Evolutionary conservation across 306 rosid species (phyloP).

Genomic region (Potentilla sterilis): DNA sequence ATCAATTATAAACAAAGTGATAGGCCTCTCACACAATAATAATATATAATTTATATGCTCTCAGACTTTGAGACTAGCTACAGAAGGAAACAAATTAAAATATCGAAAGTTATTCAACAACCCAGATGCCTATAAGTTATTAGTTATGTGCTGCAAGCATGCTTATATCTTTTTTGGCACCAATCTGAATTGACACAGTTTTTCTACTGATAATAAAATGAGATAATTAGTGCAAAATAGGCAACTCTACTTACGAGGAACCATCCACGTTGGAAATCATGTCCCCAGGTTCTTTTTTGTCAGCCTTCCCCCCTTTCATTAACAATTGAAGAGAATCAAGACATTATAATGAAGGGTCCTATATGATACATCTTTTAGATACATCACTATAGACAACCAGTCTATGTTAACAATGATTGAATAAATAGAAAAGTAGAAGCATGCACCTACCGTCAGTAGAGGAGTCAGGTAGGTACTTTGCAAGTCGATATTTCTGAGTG

Average conservation of each 20-base stretch:
- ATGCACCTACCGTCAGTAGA: constrained; percentile 75
- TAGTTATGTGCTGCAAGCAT: background rate
- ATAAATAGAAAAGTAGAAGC: constrained; percentile 20
- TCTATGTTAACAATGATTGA: background rate
- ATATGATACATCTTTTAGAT: background rate
- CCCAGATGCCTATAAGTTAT: background rate
- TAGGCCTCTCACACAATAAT: background rate
- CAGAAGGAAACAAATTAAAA: background rate
- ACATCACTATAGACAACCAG: constrained; percentile 18
- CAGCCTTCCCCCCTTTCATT: constrained; percentile 76
- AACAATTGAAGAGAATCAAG: constrained; percentile 34
- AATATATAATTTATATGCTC: background rate
- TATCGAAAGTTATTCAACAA: background rate
- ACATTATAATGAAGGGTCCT: constrained; percentile 21
- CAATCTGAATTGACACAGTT: constrained; percentile 8
- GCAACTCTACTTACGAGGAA: constrained; percentile 77
- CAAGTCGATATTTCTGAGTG: constrained; percentile 92
- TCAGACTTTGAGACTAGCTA: constrained; percentile 1
- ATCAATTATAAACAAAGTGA: constrained; percentile 4
- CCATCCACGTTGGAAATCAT: constrained; percentile 74
- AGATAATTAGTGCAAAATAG: constrained; percentile 12
- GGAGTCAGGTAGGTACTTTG: constrained; percentile 87
- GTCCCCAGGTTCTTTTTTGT: constrained; percentile 89
- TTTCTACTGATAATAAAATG: constrained; percentile 18
- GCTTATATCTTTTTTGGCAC: background rate